Evolutionary conservation across 1,284 basidiomycete species (phyloP), one percentile per base, ranked within the genome.

Genomic region (Ceratobasidium papillatum): DNA sequence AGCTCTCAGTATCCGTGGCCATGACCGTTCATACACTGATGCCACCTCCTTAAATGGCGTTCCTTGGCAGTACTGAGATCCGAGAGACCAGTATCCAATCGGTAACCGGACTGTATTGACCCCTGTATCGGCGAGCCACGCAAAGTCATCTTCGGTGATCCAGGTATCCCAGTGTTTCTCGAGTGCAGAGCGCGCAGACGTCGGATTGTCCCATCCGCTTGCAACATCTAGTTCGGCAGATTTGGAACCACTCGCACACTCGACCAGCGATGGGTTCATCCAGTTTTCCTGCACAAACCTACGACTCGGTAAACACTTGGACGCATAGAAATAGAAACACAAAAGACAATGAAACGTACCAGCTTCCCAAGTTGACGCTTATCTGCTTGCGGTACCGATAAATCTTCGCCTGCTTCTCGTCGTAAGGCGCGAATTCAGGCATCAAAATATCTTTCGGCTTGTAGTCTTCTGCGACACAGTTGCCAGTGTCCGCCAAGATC

Each of bases 161-260:
- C 90, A 94, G 5, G 89, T 91, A 78, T 92, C 90, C 93, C 93
- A 94, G 81, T 93, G 92, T 58, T 84, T 84, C 81, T 94, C 91
- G 75, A 94, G 84, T 9, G 89, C 81, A 32, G 84, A 79, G 25
- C 86, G 84, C 22, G 92, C 90, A 76, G 81, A 80, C 2, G 80
- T 79, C 5, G 78, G 47, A 34, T 74, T 59, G 22, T 82, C 83
- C 79, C 83, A 86, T 12, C 84, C 84, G 36, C 78, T 79, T 0
- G 84, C 81, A 8, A 85, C 76, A 76, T 84, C 83, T 52, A 83
- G 78, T 66, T 86, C 85, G 1, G 91, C 87, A 1, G 82, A 78
- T 78, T 86, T 84, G 22, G 83, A 79, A 3, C 86, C 89, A 30
- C 84, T 80, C 2, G 92, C 91, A 75, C 90, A 92, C 1, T 81